phyloP scores from a whole-genome alignment of 1,284 basidiomycete genomes.

The Ganoderma sp. region DNA sequence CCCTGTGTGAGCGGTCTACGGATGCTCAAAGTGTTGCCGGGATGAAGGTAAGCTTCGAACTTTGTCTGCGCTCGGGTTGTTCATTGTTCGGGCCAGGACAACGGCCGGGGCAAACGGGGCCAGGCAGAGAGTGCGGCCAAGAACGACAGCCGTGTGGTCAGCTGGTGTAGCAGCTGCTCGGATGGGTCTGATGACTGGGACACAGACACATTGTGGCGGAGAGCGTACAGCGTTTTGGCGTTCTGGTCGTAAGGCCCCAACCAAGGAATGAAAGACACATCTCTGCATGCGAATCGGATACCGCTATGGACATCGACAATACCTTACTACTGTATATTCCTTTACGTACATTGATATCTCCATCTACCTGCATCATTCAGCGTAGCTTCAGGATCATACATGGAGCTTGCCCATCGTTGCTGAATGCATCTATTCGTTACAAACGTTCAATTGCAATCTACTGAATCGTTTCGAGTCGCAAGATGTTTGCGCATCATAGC shows the following conservation, averaged over 20 bases:
- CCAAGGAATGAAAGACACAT: background rate
- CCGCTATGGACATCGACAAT: background rate
- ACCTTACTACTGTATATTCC: background rate
- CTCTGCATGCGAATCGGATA: background rate
- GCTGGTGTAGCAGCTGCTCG: constrained; percentile 7
- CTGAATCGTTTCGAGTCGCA: background rate
- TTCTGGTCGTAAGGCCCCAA: background rate
- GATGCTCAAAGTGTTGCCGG: background rate
- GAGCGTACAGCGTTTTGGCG: background rate
- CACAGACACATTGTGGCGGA: constrained; percentile 3
- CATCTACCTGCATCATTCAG: background rate
- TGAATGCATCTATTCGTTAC: too few relatives aligned
- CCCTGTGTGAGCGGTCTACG: background rate
- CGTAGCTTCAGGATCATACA: background rate
- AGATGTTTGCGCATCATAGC: background rate
- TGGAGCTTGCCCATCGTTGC: too few relatives aligned
- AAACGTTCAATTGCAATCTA: background rate
- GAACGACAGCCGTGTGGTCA: background rate
- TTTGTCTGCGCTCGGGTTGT: background rate
- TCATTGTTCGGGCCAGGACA: background rate
- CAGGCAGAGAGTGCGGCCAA: background rate
- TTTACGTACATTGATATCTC: background rate
- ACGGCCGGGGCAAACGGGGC: background rate
- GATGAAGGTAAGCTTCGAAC: background rate
- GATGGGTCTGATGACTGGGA: background rate